Evolutionary conservation across 805 yeast species (phyloP), one percentile per base, ranked within the genome.

Genomic region (Hanseniaspora vineae): DNA sequence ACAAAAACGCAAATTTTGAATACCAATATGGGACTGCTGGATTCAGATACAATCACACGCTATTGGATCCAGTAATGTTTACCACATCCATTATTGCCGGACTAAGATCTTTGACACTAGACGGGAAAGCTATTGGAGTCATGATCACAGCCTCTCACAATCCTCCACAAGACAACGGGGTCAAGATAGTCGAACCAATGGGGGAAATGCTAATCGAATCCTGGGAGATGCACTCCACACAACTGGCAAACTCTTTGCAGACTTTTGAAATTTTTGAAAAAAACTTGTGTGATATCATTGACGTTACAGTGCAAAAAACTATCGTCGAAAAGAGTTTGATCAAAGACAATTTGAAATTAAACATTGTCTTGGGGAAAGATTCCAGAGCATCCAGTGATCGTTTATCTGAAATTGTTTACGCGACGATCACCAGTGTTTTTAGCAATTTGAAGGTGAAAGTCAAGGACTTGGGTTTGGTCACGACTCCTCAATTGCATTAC

Each of bases 71-170:
- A 15, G 90, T 89, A 32, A 83, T 86, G 64, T 85, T 78, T 62
- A 73, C 90, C 6, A 87, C 84, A 15, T 96, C 96, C 2, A 69
- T 88, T 17, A 61, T 89, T 29, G 97, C 98, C 0, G 69, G 80
- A 1, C 67, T 92, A 52, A 73, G 98, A 58, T 88, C 97, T n/a
- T 74, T 81, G 50, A 72, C 69, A 51, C 66, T 84, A 32, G 66
- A 68, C 1, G 85, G 90, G 1, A 70, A 81, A 55, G 76, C 83
- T 9, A 75, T 89, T 31, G 98, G 98, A n/a, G 81, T 89, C 12
- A 90, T 92, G 97, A 81, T 92, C 58, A 92, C 97, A 1, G 97
- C 96, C 0, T 84, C 95, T 0, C 97, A 88, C 64, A 88, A 88
- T 58, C 96, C 96, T 0, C 95, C 97, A 0, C 70, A 70, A 40